Conservation (phyloP, 2,329 filamentous ascomycete genomes). For the Escovopsis weberi region DNA sequence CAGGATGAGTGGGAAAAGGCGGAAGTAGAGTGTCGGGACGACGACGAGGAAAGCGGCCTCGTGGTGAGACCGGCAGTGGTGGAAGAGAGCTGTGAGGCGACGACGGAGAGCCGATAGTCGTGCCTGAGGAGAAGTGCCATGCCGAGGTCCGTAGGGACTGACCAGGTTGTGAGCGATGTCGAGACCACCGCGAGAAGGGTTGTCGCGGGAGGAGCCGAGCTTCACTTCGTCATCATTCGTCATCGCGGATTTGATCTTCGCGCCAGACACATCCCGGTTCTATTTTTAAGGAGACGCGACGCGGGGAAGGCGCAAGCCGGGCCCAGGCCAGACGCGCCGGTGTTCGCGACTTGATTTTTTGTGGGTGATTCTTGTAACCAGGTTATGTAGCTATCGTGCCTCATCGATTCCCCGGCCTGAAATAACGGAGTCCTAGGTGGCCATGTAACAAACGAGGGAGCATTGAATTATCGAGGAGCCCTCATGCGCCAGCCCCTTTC, state of each 20-base stretch:
- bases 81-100: conserved; percentile 1
- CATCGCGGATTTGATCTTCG: conserved; percentile 1
- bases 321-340: too few species aligned
- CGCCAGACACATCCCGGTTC: too few species aligned
- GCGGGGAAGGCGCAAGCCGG: too few species aligned
- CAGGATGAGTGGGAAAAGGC: conserved; percentile 4
- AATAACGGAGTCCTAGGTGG: too few species aligned
- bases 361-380: too few species aligned
- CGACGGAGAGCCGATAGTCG: neutral
- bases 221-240: conserved; percentile 1
- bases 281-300: too few species aligned
- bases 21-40: conserved; percentile 4
- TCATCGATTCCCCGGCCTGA: too few species aligned
- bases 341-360: too few species aligned
- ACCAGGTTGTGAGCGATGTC: neutral
- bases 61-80: conserved; percentile 1
- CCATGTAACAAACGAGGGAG: too few species aligned
- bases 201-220: conserved; percentile 3
- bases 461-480: too few species aligned
- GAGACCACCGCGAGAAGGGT: neutral
- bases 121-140: neutral
- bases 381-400: too few species aligned
- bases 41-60: conserved; percentile 1
- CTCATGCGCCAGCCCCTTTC: too few species aligned
- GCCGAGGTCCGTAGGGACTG: neutral